Evolutionary conservation across 768 basidiomycete genomes (phyloP), one percentile per base, ranked within the genome.

Genomic region (Boletus edulis): DNA sequence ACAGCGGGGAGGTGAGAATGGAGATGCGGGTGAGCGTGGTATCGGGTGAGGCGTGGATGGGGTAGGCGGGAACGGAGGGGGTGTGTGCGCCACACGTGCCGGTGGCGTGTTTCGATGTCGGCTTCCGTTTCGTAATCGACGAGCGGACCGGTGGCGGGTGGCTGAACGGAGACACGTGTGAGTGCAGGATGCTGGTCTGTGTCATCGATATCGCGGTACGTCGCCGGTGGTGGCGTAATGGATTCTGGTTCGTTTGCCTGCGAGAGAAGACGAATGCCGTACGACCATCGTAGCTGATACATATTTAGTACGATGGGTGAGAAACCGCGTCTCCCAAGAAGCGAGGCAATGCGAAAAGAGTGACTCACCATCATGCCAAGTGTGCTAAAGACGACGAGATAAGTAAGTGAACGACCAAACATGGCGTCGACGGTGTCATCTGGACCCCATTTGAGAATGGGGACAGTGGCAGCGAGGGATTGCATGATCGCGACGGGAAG

Each of bases 401-500:
- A 95, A 0, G 89, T 89, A 52, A 96, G 74, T 0, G 91, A 93
- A 9, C 97, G 81, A 31, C 95, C 95, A 31, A 98, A 80, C 91
- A 96, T 98, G 22, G 87, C 85, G 60, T 95, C 81, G 60, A 83
- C 79, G 64, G 83, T 89, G 67, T 98, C 95, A 51, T 90, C 83
- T 4, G 75, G 58, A 10, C 79, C 86, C 92, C 94, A 94, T 63
- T 87, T 89, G 32, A 96, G 78, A 5, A 84, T 84, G 0, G 86
- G 86, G 0, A 96, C 92, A 13, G 90, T 87, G 52, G 88, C 73
- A 10, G 91, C 91, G 18, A 98, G 84, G 57, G 85, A 87, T 69
- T 97, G 89, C 85, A 98, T 91, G 32, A 99, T 78, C 0, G 96
- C 96, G 55, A 98, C 92, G 0, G 96, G 96, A 6, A 99, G 82